phyloP scores from a whole-genome alignment of 2,329 filamentous ascomycete genomes.

The Didymella sp. region DNA sequence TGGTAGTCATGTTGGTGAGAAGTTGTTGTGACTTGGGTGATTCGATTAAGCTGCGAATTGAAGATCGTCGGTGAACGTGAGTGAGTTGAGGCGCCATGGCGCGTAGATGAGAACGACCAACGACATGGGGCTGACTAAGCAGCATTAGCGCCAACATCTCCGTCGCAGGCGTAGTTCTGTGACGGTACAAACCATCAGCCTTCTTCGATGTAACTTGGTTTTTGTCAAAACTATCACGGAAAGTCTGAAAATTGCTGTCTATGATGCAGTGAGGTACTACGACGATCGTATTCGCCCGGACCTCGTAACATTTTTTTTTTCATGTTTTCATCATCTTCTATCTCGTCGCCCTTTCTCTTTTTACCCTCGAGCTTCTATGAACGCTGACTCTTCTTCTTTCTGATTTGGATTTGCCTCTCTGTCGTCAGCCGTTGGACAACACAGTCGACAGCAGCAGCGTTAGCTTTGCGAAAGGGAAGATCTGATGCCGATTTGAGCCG shows the following conservation, averaged over 20 bases:
- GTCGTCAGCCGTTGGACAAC: too few species aligned
- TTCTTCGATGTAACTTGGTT: not conserved
- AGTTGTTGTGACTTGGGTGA: not conserved
- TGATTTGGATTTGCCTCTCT: too few species aligned
- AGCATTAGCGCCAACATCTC: not conserved
- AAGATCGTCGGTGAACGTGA: not conserved
- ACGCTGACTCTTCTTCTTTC: too few species aligned
- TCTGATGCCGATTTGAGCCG: too few species aligned
- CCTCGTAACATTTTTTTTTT: too few species aligned
- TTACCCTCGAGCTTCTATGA: too few species aligned
- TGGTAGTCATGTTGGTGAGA: not conserved
- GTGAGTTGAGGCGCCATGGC: not conserved
- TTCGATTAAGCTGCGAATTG: not conserved
- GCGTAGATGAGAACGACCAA: not conserved
- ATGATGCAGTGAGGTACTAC: too few species aligned
- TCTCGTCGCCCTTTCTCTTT: too few species aligned
- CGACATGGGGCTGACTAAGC: not conserved
- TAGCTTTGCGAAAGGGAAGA: too few species aligned
- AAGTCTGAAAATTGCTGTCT: not conserved
- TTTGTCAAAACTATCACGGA: not conserved
- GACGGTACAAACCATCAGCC: not conserved
- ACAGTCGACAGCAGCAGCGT: too few species aligned
- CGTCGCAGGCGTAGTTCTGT: not conserved
- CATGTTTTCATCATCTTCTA: too few species aligned
- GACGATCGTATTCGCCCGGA: too few species aligned